A percentile compares a stretch with the other conserved stretches of the same genome.
phyloP scores from a whole-genome alignment of 1,284 basidiomycete genomes.

The Erythrobasidium hasegawianum region DNA sequence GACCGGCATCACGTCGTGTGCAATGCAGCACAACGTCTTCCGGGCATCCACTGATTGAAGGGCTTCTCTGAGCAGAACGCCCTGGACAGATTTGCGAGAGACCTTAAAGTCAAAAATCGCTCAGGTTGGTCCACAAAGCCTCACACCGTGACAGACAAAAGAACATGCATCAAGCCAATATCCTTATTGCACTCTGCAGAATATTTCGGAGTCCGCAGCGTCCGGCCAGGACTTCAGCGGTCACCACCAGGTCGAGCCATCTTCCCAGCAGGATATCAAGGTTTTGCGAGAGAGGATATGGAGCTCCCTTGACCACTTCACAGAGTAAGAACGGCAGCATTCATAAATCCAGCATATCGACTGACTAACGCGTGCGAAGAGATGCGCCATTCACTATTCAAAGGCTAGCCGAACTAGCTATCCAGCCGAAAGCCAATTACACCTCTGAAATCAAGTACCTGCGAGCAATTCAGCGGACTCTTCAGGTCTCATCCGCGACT shows the following conservation, averaged over 20 bases:
- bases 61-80: neutral
- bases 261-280: conserved; percentile 2
- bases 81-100: conserved; percentile 17
- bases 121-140: no score
- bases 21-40: no score
- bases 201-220: no score
- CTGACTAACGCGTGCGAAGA: no score
- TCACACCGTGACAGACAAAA: no score
- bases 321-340: no score
- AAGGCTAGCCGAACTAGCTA: conserved; percentile 78
- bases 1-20: no score
- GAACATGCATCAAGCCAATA: no score
- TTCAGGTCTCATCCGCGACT: conserved; percentile 70
- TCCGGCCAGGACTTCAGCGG: no score
- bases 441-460: conserved; percentile 80
- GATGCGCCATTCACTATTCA: conserved; percentile 83
- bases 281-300: conserved; percentile 12
- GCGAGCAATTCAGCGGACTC: conserved; percentile 76
- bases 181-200: no score
- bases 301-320: conserved; percentile 22
- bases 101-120: conserved; percentile 24
- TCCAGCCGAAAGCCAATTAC: conserved; percentile 69
- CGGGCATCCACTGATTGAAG: no score
- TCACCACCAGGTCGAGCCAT: neutral
- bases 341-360: no score